Base-by-base conservation (phyloP, 352 stramenopile species). In the Phytophthora idaei region DNA sequence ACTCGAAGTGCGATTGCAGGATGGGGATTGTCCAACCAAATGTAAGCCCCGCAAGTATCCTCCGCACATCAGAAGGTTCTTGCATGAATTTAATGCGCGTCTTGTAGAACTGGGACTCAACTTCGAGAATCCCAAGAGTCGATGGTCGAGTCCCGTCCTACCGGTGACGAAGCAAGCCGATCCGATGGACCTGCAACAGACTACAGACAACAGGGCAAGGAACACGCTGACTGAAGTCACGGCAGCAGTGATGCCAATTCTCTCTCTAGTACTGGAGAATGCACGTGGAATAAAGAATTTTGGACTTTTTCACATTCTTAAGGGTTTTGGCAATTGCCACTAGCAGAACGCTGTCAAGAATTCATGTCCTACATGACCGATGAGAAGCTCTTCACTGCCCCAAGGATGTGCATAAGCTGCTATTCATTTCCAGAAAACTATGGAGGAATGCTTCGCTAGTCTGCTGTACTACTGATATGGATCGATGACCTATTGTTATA, bases 311-410 rank as follows among this genome's bases (percentile, higher is more conserved):
- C 0, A 39, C 34, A 36, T 51, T 3, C 9, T 34, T 15, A 51
- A 34, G 45, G 3, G 17, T 51, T 51, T 21, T 21, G 14, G 14
- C 12, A 21, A 21, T 8, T 45, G 12, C 14, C 39, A 4, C 14
- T 45, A 8, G 12, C 12, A 8, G 39, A 32, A 4, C 10, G 15
- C 45, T 9, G 45, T 34, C 45, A 51, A 34, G 25, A 51, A 12
- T 34, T n/a, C 21, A 27, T 51, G 1, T 51, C 45, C 25, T 51
- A 51, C 25, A 51, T 51, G 45, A 51, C 25, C 21, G 45, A 51
- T 8, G 11, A 51, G 45, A 34, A 34, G 1, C 34, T 51, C 25
- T 34, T 34, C 10, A 51, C 45, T 31, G 21, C 21, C 21, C 21
- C 21, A 21, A 48, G 42, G 42, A 4, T 48, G 42, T 9, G 7